These are phyloP conservation scores for Kurtzmaniella cleridarum DNA, from an alignment of 805 yeast species.

Conservation along the genomic window DNA sequence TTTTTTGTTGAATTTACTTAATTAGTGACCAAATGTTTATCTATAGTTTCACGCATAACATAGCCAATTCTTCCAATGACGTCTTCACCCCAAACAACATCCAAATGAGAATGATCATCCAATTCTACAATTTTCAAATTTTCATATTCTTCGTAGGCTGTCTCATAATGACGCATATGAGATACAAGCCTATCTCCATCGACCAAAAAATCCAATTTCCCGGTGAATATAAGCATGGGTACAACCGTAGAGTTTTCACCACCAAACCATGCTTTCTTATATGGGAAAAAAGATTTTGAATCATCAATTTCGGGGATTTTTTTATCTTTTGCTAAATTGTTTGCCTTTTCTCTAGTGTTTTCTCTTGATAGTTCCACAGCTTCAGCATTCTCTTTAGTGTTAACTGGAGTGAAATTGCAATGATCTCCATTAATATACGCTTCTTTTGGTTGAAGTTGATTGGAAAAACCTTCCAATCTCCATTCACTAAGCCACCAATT, in stretches of 20 bases:
- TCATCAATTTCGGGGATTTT: slow-evolving; percentile 19
- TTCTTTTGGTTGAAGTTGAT: slow-evolving; percentile 28
- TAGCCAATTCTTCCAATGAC: slow-evolving; percentile 60
- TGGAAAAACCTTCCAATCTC: slow-evolving; percentile 34
- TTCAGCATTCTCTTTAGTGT: slow-evolving; percentile 4
- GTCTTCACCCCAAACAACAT: slow-evolving; percentile 86
- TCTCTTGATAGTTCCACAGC: slow-evolving; percentile 5
- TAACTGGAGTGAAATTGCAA: slow-evolving; percentile 18
- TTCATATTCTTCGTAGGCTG: slow-evolving; percentile 28
- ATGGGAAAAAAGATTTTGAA: slow-evolving; percentile 49
- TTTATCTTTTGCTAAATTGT: slow-evolving; percentile 30
- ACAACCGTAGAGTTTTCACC: slow-evolving; percentile 23
- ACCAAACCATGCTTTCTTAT: slow-evolving; percentile 48
- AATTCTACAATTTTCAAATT: slow-evolving; percentile 40
- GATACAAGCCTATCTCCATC: slow-evolving; percentile 63
- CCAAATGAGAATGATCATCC: slow-evolving; percentile 75
- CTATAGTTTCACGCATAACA: slow-evolving; percentile 13
- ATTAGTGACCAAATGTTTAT: background rate
- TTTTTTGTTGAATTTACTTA: background rate
- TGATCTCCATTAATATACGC: slow-evolving; percentile 27
- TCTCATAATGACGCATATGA: slow-evolving; percentile 62
- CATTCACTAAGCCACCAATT: slow-evolving; percentile 76
- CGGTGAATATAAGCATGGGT: slow-evolving; percentile 67
- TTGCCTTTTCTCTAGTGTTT: slow-evolving; percentile 6
- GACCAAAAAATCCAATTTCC: slow-evolving; percentile 71